A percentile compares a stretch with the other conserved stretches of the same genome.
Conservation (phyloP, 2,329 filamentous ascomycete genomes). For the Pezicula neosporulosa region DNA sequence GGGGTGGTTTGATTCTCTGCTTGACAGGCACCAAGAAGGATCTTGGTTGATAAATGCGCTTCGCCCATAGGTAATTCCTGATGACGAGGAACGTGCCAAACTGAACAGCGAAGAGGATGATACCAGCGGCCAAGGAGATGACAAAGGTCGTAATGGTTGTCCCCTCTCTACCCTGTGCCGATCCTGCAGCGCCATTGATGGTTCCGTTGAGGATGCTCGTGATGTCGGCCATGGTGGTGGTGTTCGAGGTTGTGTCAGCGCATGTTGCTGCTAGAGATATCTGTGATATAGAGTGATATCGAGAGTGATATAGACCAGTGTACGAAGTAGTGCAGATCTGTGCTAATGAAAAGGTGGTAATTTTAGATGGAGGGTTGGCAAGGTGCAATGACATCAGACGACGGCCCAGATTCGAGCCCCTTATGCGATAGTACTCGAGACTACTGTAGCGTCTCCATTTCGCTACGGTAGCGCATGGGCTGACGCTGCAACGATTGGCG, state of each 20-base stretch:
- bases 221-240: conserved; percentile 9
- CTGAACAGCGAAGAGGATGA: conserved; percentile 23
- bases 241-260: conserved; percentile 6
- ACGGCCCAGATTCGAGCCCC: no score
- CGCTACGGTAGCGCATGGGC: no score
- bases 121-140: conserved; percentile 24
- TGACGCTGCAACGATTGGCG: no score
- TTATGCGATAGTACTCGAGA: no score
- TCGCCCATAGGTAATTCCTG: conserved; percentile 24
- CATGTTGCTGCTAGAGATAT: conserved; percentile 3
- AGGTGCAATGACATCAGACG: no score
- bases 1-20: conserved; percentile 22
- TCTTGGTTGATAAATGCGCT: conserved; percentile 23
- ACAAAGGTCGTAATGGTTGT: conserved; percentile 25
- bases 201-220: conserved; percentile 16
- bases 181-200: conserved; percentile 22
- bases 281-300: not conserved
- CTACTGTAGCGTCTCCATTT: no score
- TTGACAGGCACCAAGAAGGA: conserved; percentile 25
- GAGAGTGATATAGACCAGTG: not conserved
- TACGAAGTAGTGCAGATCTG: no score
- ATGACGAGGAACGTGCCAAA: conserved; percentile 22
- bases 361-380: no score
- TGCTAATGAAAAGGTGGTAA: no score
- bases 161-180: conserved; percentile 24